Base-by-base conservation (phyloP, 441 rosid genomes). In the Pelargonium citronellum region DNA sequence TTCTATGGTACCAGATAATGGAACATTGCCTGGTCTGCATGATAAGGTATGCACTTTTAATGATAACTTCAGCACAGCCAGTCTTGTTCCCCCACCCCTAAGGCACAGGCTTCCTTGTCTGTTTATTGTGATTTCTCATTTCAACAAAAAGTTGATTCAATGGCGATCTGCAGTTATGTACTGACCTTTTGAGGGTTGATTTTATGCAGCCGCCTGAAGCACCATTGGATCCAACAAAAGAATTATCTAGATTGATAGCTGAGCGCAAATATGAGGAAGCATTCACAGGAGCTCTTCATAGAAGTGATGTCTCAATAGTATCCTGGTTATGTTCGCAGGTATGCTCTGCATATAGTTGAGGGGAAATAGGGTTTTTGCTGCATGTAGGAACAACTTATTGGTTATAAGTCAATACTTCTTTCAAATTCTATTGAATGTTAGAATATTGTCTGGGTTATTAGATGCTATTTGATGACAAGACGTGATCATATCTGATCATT, bases 321-420 rank as follows among this genome's bases (percentile, higher is more conserved):
- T 90, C 93, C 41, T 88, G 96, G 96, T 72, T 90, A 78, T 90
- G 96, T 77, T 81, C 86, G 60, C 92, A 87, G 92, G 92, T 88
- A 83, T 57, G 69, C 0, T 72, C 57, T 17, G 27, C 20, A 17
- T 49, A 12, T 49, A 49, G 16, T 49, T 49, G 55, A 13, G 55
- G 55, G 55, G n/a, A 47, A 47, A 10, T 47, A 47, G 53, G 37
- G 37, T 30, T 47, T 10, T 49, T 49, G 55, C 55, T 49, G 17
- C 16, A 49, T 49, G 55, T 15, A 49, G 4, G 1, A 15, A 13
- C 55, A 12, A 0, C 16, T 49, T 6, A 37, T 15, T 47, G 53
- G 53, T 47, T n/a, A 47, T 15, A 1, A 15, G 58, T 51, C n/a
- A 51, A 51, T 51, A n/a, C 41, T 47, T 53, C 9, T 3, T 19